Evolutionary conservation across 257 asterid species (phyloP), one percentile per base, ranked within the genome.

Genomic region (Gynochthodes officinalis): DNA sequence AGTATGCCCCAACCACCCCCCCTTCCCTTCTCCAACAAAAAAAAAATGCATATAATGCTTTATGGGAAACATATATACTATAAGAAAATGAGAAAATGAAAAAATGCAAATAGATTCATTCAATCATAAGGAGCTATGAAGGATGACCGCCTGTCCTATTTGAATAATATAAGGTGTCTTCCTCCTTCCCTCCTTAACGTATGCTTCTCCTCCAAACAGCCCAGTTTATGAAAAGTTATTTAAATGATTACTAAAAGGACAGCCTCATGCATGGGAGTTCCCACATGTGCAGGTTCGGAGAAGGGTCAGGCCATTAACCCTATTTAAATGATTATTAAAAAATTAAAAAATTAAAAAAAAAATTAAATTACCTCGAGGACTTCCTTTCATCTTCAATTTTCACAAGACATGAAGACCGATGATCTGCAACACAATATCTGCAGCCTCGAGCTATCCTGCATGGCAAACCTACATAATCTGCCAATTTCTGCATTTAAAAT

Each of bases 361-460:
- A 50, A 65, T 40, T 53, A 62, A 18, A 63, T 69, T 75, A 92
- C 99, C 97, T 87, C 60, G 84, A 75, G 72, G 78, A 58, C 73
- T 84, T 89, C 66, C 74, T 77, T 66, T 86, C 98, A 70, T 92
- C 97, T 84, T 82, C 90, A 62, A 95, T 81, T 75, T 86, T 87
- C 70, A 95, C 81, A 50, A 92, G 93, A 83, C 99, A 95, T 39
- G 99, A 92, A 32, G 99, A 92, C 73, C 86, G 88, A 76, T 95
- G 95, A 73, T 95, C 99, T 40, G 95, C 90, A 69, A 43, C 86
- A 77, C 99, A 95, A 67, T 92, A 92, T 78, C 88, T 89, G 88
- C 99, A 95, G 73, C 99, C 96, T 74, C 92, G 88, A 80, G 96
- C 99, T 59, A 95, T 90, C 82, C 98, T 90, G 80, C 99, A 95